A percentile compares a stretch with the other conserved stretches of the same genome.
Evolutionary conservation across 2,329 filamentous ascomycete species (phyloP).

Genomic region (Paraconiothyrium sp.): DNA sequence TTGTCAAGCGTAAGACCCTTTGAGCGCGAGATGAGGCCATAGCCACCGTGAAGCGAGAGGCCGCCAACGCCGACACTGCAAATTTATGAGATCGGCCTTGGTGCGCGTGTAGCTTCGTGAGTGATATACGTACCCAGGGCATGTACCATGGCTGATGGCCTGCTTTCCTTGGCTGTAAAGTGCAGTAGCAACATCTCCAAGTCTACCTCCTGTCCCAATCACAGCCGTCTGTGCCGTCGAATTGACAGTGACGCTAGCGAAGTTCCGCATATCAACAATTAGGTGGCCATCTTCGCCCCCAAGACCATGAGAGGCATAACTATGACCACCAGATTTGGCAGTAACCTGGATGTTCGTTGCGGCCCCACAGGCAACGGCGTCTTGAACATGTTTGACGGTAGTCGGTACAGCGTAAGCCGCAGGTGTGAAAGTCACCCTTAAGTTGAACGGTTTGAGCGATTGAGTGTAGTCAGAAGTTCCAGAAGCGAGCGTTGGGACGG

Average conservation of each 20-base stretch:
- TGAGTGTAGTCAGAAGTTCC: slow-evolving; percentile 38
- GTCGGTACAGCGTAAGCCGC: slow-evolving; percentile 65
- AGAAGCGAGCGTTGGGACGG: slow-evolving; percentile 31
- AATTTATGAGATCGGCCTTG: slow-evolving; percentile 16
- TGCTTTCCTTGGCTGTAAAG: slow-evolving; percentile 43
- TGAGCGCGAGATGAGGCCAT: slow-evolving; percentile 35
- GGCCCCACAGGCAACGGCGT: slow-evolving; percentile 65
- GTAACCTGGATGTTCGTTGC: slow-evolving; percentile 62
- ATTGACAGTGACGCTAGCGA: slow-evolving; percentile 55
- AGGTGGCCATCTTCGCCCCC: slow-evolving; percentile 59
- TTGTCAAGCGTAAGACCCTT: slow-evolving; percentile 40
- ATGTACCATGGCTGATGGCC: slow-evolving; percentile 61
- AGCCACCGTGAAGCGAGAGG: slow-evolving; percentile 38
- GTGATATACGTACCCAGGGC: slow-evolving; percentile 55
- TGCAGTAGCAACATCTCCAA: slow-evolving; percentile 47
- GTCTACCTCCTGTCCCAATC: slow-evolving; percentile 58
- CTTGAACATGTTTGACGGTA: slow-evolving; percentile 61
- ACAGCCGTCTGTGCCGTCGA: slow-evolving; percentile 51
- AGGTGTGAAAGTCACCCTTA: slow-evolving; percentile 52
- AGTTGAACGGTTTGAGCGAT: slow-evolving; percentile 41
- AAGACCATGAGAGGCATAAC: slow-evolving; percentile 62
- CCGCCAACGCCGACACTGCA: slow-evolving; percentile 41
- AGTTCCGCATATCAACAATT: slow-evolving; percentile 57
- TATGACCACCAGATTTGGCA: slow-evolving; percentile 69
- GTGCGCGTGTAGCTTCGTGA: slow-evolving; percentile 4